phyloP scores from a whole-genome alignment of 441 rosid species.

The Populus hybrid region DNA sequence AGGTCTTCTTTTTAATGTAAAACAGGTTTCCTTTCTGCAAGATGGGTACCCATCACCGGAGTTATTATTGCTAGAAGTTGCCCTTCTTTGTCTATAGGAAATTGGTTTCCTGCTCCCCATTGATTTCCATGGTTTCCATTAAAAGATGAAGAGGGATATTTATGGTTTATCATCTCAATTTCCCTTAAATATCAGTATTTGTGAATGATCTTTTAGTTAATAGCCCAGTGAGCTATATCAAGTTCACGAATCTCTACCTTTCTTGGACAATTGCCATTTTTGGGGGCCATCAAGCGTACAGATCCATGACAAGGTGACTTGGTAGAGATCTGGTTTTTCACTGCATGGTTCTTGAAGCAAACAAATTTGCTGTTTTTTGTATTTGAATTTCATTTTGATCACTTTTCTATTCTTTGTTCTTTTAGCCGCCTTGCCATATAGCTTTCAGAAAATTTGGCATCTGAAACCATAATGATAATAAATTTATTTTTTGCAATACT shows the following conservation, averaged over 20 bases:
- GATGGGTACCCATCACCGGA: constrained; percentile 17
- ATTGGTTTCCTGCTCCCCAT: background rate
- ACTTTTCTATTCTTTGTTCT: background rate
- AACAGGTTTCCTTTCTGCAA: constrained; percentile 20
- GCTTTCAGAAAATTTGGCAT: background rate
- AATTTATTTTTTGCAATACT: constrained; percentile 1
- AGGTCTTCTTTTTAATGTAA: constrained; percentile 16
- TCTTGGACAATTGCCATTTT: background rate
- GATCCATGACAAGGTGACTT: background rate
- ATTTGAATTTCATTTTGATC: background rate
- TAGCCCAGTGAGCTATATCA: background rate
- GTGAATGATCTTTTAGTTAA: background rate
- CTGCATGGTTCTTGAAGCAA: background rate
- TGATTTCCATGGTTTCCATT: background rate
- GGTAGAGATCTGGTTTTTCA: background rate
- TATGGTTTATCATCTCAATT: constrained; percentile 7
- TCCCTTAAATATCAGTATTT: background rate
- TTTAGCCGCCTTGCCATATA: background rate
- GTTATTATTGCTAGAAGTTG: constrained; percentile 27
- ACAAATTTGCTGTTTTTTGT: constrained; percentile 1
- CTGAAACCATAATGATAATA: background rate
- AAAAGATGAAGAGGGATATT: background rate
- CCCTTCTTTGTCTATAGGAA: background rate
- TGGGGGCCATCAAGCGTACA: background rate
- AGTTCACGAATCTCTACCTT: background rate